A percentile compares a stretch with the other conserved stretches of the same genome.
Evolutionary conservation across 2,329 filamentous ascomycete species (phyloP).

Genomic region (Botrytis cinerea): DNA sequence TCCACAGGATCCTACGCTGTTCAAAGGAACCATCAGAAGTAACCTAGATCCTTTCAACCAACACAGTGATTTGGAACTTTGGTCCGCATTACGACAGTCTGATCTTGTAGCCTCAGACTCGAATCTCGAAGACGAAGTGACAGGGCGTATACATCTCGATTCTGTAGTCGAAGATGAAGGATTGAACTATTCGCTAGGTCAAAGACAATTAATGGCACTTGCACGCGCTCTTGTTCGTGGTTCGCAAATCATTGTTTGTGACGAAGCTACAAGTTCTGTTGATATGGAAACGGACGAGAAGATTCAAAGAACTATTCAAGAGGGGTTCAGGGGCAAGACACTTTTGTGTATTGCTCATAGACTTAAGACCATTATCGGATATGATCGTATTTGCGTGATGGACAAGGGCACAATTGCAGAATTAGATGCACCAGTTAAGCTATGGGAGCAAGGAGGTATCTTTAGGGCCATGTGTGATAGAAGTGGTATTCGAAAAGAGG

Average conservation of each 20-base stretch:
- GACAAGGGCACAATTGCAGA: constrained; percentile 85
- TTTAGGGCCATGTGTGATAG: constrained; percentile 71
- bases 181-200: constrained; percentile 91
- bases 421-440: constrained; percentile 71
- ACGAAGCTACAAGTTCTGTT: constrained; percentile 90
- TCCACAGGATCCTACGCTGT: constrained; percentile 81
- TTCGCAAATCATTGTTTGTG: constrained; percentile 91
- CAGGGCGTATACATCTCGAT: constrained; percentile 77
- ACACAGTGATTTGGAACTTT: constrained; percentile 75
- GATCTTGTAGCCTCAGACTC: constrained; percentile 63
- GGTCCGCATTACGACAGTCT: constrained; percentile 75
- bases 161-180: constrained; percentile 89
- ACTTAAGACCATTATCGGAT: constrained; percentile 86
- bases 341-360: constrained; percentile 91
- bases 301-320: constrained; percentile 86
- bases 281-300: constrained; percentile 97
- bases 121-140: constrained; percentile 42
- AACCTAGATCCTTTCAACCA: constrained; percentile 82
- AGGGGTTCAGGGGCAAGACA: constrained; percentile 82
- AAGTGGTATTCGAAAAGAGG: constrained; percentile 50
- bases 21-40: constrained; percentile 75
- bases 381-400: constrained; percentile 97
- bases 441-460: constrained; percentile 76
- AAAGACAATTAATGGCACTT: constrained; percentile 93
- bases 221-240: constrained; percentile 86